Conservation (phyloP, 2,329 filamentous ascomycete species). For the Xylaria sp. region DNA sequence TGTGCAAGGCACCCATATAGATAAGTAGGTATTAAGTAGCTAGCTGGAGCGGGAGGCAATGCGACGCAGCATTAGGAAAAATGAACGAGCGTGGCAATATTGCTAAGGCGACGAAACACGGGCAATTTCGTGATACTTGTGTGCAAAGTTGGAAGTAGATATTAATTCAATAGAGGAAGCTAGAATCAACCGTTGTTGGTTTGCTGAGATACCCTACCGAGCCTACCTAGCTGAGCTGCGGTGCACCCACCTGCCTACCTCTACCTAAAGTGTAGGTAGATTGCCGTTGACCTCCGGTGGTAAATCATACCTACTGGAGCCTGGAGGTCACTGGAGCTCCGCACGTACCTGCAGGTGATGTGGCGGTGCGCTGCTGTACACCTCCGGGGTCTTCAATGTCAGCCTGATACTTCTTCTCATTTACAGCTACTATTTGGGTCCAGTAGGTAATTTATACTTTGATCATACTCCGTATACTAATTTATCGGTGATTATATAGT, state of each 20-base stretch:
- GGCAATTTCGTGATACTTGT: not conserved
- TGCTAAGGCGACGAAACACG: not conserved
- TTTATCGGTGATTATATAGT: no score
- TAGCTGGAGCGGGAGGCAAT: not conserved
- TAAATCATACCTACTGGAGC: no score
- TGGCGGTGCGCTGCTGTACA: conserved; percentile 5
- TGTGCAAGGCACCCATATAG: not conserved
- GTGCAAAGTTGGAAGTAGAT: not conserved
- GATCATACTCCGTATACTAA: no score
- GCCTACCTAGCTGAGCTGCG: no score
- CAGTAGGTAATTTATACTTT: no score
- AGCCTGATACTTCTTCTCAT: no score
- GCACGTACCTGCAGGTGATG: not conserved
- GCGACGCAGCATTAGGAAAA: not conserved
- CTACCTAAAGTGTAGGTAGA: not conserved
- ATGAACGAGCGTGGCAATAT: not conserved
- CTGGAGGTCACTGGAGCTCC: no score
- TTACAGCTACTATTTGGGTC: no score
- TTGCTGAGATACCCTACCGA: not conserved
- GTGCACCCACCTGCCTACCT: not conserved
- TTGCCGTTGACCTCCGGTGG: not conserved
- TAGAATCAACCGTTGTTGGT: not conserved
- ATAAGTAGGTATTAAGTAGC: no score
- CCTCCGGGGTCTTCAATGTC: no score
- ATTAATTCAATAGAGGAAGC: no score